These are phyloP conservation scores for Fusarium pseudograminearum DNA, from an alignment of 2,329 filamentous ascomycete species.

Conservation along the genomic window DNA sequence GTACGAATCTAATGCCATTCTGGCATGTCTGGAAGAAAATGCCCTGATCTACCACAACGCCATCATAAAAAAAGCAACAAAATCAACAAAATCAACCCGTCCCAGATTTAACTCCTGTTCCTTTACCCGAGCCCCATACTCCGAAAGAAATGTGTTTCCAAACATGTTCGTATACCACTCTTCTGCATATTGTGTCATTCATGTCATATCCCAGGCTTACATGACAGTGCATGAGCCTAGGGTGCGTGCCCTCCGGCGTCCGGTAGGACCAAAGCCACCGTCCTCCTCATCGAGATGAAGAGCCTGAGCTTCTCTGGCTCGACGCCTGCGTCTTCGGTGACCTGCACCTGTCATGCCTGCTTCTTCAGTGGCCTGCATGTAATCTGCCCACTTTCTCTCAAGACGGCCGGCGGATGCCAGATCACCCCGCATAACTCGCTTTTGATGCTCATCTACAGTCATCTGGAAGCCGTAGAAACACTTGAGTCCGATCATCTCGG, in stretches of 20 bases:
- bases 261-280: slow-evolving; percentile 64
- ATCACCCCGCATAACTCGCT: slow-evolving; percentile 83
- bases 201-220: slow-evolving; percentile 58
- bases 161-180: slow-evolving; percentile 11
- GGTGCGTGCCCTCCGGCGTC: slow-evolving; percentile 73
- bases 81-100: slow-evolving; percentile 17
- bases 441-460: slow-evolving; percentile 93
- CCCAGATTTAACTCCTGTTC: slow-evolving; percentile 22
- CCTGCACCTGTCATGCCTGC: slow-evolving; percentile 76
- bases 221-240: slow-evolving; percentile 72
- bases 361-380: slow-evolving; percentile 93
- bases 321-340: slow-evolving; percentile 75
- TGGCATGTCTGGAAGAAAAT: slow-evolving; percentile 16
- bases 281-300: slow-evolving; percentile 86
- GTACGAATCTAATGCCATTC: slow-evolving; percentile 12
- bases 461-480: slow-evolving; percentile 97
- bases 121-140: slow-evolving; percentile 18
- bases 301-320: slow-evolving; percentile 84
- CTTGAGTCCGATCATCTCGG: slow-evolving; percentile 86
- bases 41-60: slow-evolving; percentile 43
- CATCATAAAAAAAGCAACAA: slow-evolving; percentile 12
- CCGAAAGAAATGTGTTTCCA: slow-evolving; percentile 3
- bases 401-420: slow-evolving; percentile 79
- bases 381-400: slow-evolving; percentile 91
- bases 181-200: slow-evolving; percentile 9